A percentile compares a stretch with the other conserved stretches of the same genome.
Conservation (phyloP, 495 filamentous ascomycete genomes). For the Xylaria nigripes region DNA sequence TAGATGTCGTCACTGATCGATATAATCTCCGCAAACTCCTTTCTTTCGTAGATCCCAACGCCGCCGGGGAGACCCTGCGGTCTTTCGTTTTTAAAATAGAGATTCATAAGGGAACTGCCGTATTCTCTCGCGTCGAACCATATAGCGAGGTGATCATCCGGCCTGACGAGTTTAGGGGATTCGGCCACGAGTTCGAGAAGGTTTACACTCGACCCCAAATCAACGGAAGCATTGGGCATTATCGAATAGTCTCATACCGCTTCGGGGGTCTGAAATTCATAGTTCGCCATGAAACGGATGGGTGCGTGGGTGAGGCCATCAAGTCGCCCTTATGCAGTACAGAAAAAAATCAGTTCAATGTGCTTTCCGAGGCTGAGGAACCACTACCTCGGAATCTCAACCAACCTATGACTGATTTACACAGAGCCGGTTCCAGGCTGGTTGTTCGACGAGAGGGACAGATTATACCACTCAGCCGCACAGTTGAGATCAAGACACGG, state of each 20-base stretch:
- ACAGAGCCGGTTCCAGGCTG: constrained; percentile 16
- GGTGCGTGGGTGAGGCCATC: constrained; percentile 23
- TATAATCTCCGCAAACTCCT: constrained; percentile 48
- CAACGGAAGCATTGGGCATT: constrained; percentile 36
- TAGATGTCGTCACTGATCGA: constrained; percentile 45
- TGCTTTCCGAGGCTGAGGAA: constrained; percentile 20
- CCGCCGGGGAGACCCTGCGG: constrained; percentile 19
- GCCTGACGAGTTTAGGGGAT: constrained; percentile 35
- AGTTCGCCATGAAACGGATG: constrained; percentile 42
- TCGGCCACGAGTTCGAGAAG: constrained; percentile 44
- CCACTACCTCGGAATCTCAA: constrained; percentile 25
- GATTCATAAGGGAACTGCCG: constrained; percentile 29
- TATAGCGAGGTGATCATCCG: constrained; percentile 22
- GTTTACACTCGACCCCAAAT: constrained; percentile 34
- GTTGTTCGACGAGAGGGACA: constrained; percentile 29
- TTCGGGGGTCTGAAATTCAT: constrained; percentile 38
- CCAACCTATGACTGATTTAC: not conserved
- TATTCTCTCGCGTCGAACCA: constrained; percentile 36
- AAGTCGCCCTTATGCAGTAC: not conserved
- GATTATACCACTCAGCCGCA: constrained; percentile 27
- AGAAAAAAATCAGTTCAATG: constrained; percentile 10
- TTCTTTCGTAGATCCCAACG: constrained; percentile 34
- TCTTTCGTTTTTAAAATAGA: constrained; percentile 41
- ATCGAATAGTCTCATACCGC: constrained; percentile 40
- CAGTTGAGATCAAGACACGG: constrained; percentile 46